Evolutionary conservation across 2,329 filamentous ascomycete genomes (phyloP), one percentile per base, ranked within the genome.

Genomic region (Parasarocladium wereldwijsianum): DNA sequence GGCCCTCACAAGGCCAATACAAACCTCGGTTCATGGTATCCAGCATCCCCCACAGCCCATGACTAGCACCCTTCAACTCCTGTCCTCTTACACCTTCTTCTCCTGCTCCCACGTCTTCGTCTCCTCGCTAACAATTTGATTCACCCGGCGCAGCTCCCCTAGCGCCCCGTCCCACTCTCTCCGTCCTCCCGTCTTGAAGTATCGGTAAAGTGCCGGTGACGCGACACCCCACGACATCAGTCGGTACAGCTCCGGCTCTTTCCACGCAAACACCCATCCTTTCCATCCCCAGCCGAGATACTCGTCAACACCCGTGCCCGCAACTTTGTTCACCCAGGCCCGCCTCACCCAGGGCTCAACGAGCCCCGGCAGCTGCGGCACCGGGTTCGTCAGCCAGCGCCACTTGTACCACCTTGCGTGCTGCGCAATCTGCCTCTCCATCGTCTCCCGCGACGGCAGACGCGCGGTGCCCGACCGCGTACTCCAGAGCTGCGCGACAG

Each of bases 401-500:
- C 34, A 22, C 8, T 23, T n/a, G 24, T 37, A 39, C 40, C 39
- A 43, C 4, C 26, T 17, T 4, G 34, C 32, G 17, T 35, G 36
- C 2, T 31, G 5, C 3, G 17, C 21, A 9, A 40, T 32, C 32
- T 45, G 36, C 18, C 33, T 16, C 36, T 47, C 34, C 57, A 62
- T 61, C 6, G 43, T 42, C 1, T 29, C 24, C 4, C 30, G 24
- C 1, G 50, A 27, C 0, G 58, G 60, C 0, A 63, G 45, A 0
- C 26, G 16, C 2, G 49, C 50, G 3, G 45, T 46, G 1, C 52
- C 53, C 1, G 47, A 45, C n/a, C n/a, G n/a, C n/a, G n/a, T n/a
- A n/a, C n/a, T n/a, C 50, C 53, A 63, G 10, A 60, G 42, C 32
- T 62, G 58, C 1, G 52, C 49, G 5, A 63, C 37, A 22, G 41